Evolutionary conservation across 345 rosid genomes (phyloP).

Genomic region (Melastoma malabathricum): DNA sequence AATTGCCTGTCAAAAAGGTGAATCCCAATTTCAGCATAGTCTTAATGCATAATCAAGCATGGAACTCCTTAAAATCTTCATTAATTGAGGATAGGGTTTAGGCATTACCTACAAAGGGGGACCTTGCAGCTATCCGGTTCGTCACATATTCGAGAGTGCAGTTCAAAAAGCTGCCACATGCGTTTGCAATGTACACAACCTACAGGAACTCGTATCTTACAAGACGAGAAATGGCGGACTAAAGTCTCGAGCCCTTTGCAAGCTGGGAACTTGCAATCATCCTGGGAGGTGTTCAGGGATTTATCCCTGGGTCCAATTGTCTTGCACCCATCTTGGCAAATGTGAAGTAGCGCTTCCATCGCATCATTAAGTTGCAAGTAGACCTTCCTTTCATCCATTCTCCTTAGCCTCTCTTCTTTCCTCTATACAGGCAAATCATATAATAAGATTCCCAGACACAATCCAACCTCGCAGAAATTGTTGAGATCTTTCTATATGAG

Average conservation of each 20-base stretch:
- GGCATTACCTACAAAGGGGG: slow-evolving; percentile 70
- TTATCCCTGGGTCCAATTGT: slow-evolving; percentile 77
- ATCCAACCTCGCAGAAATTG: no score
- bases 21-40: background rate
- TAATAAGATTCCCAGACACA: no score
- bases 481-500: background rate
- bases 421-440: slow-evolving; percentile 18
- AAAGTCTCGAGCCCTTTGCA: slow-evolving; percentile 73
- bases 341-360: slow-evolving; percentile 82
- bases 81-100: background rate
- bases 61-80: background rate
- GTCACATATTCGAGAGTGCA: slow-evolving; percentile 70
- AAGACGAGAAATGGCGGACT: slow-evolving; percentile 66
- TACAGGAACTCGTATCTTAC: slow-evolving; percentile 59
- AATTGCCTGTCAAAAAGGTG: slow-evolving; percentile 18
- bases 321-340: slow-evolving; percentile 73
- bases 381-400: slow-evolving; percentile 47
- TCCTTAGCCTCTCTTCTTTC: slow-evolving; percentile 41
- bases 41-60: background rate
- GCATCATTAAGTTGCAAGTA: slow-evolving; percentile 63
- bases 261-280: slow-evolving; percentile 50
- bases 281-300: slow-evolving; percentile 39
- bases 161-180: slow-evolving; percentile 87
- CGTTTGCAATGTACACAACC: slow-evolving; percentile 69
- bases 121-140: slow-evolving; percentile 68